Evolutionary conservation across 345 rosid species (phyloP).

Genomic region (Garcia nutans): DNA sequence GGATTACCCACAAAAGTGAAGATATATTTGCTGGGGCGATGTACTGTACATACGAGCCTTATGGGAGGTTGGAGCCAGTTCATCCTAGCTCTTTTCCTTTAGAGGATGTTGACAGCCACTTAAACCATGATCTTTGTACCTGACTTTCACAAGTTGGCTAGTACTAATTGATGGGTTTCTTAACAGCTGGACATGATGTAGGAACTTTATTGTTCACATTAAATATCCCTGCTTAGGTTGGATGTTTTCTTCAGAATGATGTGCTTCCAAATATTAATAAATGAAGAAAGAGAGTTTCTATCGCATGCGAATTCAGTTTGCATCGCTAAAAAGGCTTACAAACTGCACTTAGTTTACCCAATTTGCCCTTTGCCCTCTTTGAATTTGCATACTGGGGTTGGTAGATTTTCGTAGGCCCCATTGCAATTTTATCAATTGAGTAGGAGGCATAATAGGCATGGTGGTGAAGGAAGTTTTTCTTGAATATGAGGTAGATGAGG

Average conservation of each 20-base stretch:
- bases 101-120: slow-evolving; percentile 17
- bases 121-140: slow-evolving; percentile 2
- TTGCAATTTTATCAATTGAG: not conserved
- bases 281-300: not conserved
- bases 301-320: not conserved
- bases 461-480: not conserved
- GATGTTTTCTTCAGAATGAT: not conserved
- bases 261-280: not conserved
- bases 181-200: not conserved
- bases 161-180: slow-evolving; percentile 2
- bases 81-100: not conserved
- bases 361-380: not conserved
- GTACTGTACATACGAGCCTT: not conserved
- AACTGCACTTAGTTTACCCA: not conserved
- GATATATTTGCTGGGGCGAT: not conserved
- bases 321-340: not conserved
- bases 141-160: not conserved
- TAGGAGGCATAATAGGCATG: not conserved
- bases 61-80: not conserved
- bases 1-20: not conserved
- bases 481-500: not conserved
- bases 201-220: not conserved
- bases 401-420: not conserved
- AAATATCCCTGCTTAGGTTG: not conserved
- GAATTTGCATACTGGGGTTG: not conserved